Evolutionary conservation across 2,329 filamentous ascomycete genomes (phyloP), one percentile per base, ranked within the genome.

Genomic region (Fonsecaea multimorphosa): DNA sequence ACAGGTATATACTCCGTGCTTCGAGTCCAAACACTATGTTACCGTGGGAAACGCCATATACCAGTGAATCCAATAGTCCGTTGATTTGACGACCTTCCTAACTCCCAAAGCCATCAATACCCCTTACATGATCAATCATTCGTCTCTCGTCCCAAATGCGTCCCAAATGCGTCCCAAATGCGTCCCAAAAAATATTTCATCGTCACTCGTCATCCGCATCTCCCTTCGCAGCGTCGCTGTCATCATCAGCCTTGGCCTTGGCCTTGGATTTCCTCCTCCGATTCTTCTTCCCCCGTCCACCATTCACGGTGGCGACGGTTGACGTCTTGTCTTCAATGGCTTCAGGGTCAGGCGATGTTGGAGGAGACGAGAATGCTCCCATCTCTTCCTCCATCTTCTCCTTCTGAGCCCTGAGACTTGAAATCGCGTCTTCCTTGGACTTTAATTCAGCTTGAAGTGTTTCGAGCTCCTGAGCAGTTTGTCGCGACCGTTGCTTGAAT

Each of bases 321-420:
- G 61, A 59, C 2, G 62, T 49, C 31, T 62, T 58, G 36, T 68
- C 62, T 16, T 62, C 65, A 8, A 54, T 54, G n/a, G 46, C 49
- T 27, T 54, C 59, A 7, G 56, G 61, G 12, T 29, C 54, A 9
- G 44, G 49, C 40, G 58, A 60, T 7, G 12, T 46, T 8, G 36
- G 29, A 51, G 53, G 46, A 29, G 52, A 36, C 16, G 19, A 36
- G 19, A 46, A 60, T 16, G 31, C 22, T 32, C 62, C 64, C 14
- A 64, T 51, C 14, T 67, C 65, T 34, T 64, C 31, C 44, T 66
- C 63, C 34, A 66, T 54, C 11, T 56, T 63, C 40, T 57, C 29
- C 66, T 68, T 68, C 57, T 61, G 63, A 6, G 64, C 67, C 36
- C 61, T 57, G 19, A 69, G 58, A 9, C 56, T 54, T 14, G 36